These are phyloP conservation scores for Trypanosomatidae sp. DNA, from an alignment of 208 protist genomes.

Conservation along the genomic window DNA sequence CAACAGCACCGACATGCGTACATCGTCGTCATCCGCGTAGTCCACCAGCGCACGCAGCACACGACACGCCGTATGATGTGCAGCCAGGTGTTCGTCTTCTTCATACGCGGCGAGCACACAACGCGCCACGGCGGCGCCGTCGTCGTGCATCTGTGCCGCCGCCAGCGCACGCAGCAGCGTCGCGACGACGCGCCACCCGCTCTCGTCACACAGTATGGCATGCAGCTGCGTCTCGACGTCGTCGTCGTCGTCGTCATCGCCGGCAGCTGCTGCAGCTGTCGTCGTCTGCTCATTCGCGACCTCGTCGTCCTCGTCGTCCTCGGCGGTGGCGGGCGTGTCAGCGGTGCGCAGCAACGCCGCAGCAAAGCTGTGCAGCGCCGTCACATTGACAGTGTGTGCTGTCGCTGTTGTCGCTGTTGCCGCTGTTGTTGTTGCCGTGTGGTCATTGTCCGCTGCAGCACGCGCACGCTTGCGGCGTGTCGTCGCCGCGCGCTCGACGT, in stretches of 20 bases:
- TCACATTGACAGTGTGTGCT: neutral
- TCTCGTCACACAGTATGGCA: conserved; percentile 67
- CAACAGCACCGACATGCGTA: conserved; percentile 32
- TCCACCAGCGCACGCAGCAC: conserved; percentile 68
- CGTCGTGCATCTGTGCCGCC: conserved; percentile 13
- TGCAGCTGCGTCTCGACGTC: conserved; percentile 47
- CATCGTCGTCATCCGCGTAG: conserved; percentile 23
- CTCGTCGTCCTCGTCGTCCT: conserved; percentile 13
- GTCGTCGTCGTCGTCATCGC: conserved; percentile 19
- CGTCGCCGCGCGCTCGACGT: too few relatives aligned
- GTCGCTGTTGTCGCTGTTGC: too few relatives aligned
- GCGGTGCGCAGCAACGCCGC: conserved; percentile 9
- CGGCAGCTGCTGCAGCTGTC: neutral
- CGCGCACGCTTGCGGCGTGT: too few relatives aligned
- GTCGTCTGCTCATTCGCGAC: conserved; percentile 13
- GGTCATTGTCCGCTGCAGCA: too few relatives aligned
- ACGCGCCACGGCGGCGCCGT: conserved; percentile 20
- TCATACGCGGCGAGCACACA: conserved; percentile 62
- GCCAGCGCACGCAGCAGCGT: conserved; percentile 47
- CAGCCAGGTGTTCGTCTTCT: conserved; percentile 54
- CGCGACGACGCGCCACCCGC: conserved; percentile 52
- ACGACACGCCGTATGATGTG: conserved; percentile 74
- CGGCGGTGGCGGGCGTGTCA: conserved; percentile 6
- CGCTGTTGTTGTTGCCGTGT: too few relatives aligned
- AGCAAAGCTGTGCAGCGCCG: conserved; percentile 2